Base-by-base conservation (phyloP, 768 basidiomycete genomes). In the Tylopilus vinaceipallidus region DNA sequence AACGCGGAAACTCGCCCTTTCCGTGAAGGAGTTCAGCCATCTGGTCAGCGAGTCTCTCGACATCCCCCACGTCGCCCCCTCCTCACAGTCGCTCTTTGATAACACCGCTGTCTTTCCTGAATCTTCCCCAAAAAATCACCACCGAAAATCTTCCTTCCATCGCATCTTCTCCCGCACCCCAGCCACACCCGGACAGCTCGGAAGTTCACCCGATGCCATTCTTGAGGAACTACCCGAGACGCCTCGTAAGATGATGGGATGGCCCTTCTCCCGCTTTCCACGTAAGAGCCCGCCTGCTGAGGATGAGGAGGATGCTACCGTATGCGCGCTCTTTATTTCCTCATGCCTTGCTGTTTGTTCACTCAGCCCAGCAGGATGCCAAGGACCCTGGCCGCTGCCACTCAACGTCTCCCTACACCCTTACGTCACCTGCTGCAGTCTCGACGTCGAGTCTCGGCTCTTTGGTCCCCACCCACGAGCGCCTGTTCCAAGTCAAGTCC, bases 1-100 rank as follows among this genome's bases (percentile, higher is more conserved):
- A 42, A 47, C 62, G 6, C 55, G 59, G 26, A 65, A 62, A 45
- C 36, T 54, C 48, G 66, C 67, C 20, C 54, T 67, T 47, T 50
- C 65, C 4, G 32, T 69, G 45, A 66, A 49, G 38, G 68, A 67
- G 55, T 69, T 69, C 34, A 69, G 62, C 53, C 66, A 66, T 50
- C 61, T 69, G 57, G 55, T 69, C 52, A 55, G 58, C 59, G 67
- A 67, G 59, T 69, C 67, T 17, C 59, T 66, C 12, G 66, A 69
- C 48, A 32, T 59, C 22, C 38, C 49, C 14, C 38, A 45, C 29
- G 29, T 32, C 42, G 7, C 26, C 49, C 35, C 39, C 22, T 41
- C 49, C 50, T 24, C 58, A 5, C 57, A 57, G 32, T 45, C 66
- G 27, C 11, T 67, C 67, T 10, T 62, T n/a, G n/a, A n/a, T 65